Percentiles rank a stretch among this genome's conserved stretches.
These are phyloP conservation scores for Achaetomium macrosporum DNA, from an alignment of 2,329 filamentous ascomycete genomes.

Conservation along the genomic window DNA sequence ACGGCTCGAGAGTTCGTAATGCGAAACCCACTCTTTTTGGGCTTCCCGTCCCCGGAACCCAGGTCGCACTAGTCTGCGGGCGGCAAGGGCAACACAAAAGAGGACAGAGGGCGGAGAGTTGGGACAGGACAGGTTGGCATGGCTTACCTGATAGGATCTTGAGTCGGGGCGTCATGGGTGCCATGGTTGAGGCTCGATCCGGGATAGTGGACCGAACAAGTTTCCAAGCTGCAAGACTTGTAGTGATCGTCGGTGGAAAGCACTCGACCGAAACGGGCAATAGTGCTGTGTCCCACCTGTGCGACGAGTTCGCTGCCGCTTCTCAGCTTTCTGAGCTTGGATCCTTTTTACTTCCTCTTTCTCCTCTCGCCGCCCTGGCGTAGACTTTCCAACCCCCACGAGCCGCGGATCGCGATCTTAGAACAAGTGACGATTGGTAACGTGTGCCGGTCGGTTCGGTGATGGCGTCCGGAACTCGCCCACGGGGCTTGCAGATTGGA, in stretches of 20 bases:
- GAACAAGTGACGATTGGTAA: constrained; percentile 12
- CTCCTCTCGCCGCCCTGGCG: not conserved
- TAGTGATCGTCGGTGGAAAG: constrained; percentile 19
- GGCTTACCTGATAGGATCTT: constrained; percentile 55
- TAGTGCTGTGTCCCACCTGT: constrained; percentile 16
- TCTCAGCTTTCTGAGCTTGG: constrained; percentile 12
- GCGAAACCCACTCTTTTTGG: constrained; percentile 23
- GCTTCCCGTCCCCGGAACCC: constrained; percentile 17
- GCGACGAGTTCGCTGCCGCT: constrained; percentile 15
- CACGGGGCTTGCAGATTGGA: constrained; percentile 22
- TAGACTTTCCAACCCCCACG: constrained; percentile 11
- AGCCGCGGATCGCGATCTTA: constrained; percentile 11
- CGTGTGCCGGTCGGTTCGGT: constrained; percentile 11
- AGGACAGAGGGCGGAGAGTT: constrained; percentile 18
- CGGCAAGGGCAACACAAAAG: constrained; percentile 16
- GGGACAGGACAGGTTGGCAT: constrained; percentile 23
- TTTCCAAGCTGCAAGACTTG: constrained; percentile 28
- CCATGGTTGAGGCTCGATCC: constrained; percentile 45
- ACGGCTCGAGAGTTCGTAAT: constrained; percentile 16
- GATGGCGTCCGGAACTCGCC: constrained; percentile 13
- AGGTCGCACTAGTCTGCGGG: constrained; percentile 22
- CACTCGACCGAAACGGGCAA: constrained; percentile 22
- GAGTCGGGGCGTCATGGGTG: constrained; percentile 53
- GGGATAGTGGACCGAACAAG: constrained; percentile 32
- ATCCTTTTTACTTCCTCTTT: constrained; percentile 3